Percentiles rank a stretch among this genome's conserved stretches.
These are phyloP conservation scores for Sporothrix dimorphospora DNA, from an alignment of 2,329 filamentous ascomycete genomes.

Conservation along the genomic window DNA sequence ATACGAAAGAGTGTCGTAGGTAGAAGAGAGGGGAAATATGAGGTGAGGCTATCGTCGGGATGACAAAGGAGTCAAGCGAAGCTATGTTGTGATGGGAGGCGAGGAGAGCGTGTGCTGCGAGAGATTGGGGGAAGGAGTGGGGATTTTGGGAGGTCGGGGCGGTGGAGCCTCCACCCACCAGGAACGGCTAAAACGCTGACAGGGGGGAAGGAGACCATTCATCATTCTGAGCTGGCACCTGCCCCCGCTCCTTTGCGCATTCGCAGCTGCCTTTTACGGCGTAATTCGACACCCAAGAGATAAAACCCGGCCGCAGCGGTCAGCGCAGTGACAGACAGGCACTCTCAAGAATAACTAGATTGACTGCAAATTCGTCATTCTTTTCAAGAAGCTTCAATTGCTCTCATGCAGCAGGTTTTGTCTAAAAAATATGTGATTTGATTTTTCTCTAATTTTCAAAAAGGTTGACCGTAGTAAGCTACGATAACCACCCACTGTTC, in stretches of 20 bases:
- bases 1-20: neutral
- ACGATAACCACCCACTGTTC: neutral
- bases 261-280: slow-evolving; percentile 22
- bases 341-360: neutral
- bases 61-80: slow-evolving; percentile 8
- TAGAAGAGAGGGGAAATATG: neutral
- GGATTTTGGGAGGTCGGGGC: slow-evolving; percentile 1
- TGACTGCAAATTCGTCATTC: neutral
- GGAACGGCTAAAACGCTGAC: slow-evolving; percentile 15
- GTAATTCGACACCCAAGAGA: slow-evolving; percentile 13
- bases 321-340: neutral
- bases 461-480: too few species aligned
- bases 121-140: neutral
- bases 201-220: slow-evolving; percentile 4
- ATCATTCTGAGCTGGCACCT: neutral
- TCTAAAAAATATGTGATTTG: neutral
- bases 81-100: slow-evolving; percentile 15
- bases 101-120: slow-evolving; percentile 30
- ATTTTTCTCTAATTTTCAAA: neutral
- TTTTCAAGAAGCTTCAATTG: neutral
- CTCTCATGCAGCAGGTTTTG: neutral
- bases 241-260: slow-evolving; percentile 6
- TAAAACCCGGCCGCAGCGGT: neutral
- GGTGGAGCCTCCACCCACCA: slow-evolving; percentile 12
- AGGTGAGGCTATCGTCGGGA: slow-evolving; percentile 17